phyloP scores from a whole-genome alignment of 2,329 filamentous ascomycete genomes.

The Achaetomium macrosporum region DNA sequence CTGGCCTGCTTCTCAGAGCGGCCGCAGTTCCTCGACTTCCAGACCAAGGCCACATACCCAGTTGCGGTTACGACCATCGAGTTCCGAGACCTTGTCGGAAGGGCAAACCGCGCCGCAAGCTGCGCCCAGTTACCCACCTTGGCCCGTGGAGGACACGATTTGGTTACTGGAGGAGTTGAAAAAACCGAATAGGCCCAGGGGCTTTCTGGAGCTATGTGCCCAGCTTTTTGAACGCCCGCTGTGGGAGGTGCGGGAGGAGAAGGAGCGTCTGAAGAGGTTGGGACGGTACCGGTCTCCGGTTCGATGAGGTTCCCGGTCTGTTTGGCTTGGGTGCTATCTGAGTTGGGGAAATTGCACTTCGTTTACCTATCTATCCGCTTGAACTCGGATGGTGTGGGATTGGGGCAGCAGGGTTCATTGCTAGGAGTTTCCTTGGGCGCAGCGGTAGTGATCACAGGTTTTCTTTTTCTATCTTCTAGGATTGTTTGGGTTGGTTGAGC shows the following conservation, averaged over 20 bases:
- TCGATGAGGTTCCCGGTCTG: neutral
- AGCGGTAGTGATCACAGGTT: too few species aligned
- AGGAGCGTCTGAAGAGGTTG: neutral
- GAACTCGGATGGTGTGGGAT: too few species aligned
- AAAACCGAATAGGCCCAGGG: neutral
- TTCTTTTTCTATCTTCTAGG: too few species aligned
- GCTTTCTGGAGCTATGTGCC: conserved; percentile 2
- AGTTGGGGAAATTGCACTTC: too few species aligned
- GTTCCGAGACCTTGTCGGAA: neutral
- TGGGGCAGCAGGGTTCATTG: too few species aligned
- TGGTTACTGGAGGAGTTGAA: conserved; percentile 6
- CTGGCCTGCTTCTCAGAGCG: neutral
- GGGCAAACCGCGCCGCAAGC: neutral
- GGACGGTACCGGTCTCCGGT: conserved; percentile 1
- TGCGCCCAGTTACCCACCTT: neutral
- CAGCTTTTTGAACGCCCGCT: conserved; percentile 4
- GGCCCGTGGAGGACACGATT: conserved; percentile 2
- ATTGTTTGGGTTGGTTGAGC: too few species aligned
- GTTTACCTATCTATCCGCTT: too few species aligned
- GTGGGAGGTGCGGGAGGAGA: conserved; percentile 5
- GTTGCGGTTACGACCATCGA: neutral
- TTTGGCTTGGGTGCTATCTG: neutral
- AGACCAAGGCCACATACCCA: too few species aligned
- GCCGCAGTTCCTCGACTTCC: too few species aligned
- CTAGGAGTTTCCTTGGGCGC: too few species aligned